These are phyloP conservation scores for Gnomoniopsis sp. DNA, from an alignment of 2,329 filamentous ascomycete species.

Conservation along the genomic window DNA sequence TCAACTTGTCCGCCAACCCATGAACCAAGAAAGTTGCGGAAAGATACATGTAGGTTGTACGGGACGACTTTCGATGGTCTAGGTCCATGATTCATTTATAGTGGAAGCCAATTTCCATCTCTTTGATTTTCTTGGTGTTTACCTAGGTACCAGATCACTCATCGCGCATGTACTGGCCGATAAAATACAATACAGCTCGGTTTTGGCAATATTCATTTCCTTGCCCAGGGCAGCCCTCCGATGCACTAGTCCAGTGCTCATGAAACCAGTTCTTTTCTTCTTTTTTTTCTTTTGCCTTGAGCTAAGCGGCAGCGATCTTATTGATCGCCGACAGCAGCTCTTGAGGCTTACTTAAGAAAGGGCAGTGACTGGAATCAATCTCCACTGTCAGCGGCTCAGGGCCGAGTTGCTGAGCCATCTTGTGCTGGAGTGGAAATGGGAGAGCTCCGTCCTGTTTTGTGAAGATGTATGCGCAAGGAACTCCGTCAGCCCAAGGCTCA, in stretches of 20 bases:
- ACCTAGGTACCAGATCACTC: too few relatives aligned
- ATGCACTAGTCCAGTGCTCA: neutral
- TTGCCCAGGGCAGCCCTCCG: neutral
- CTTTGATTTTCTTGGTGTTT: too few relatives aligned
- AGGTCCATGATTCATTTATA: too few relatives aligned
- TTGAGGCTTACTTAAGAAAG: constrained; percentile 14
- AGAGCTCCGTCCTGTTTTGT: constrained; percentile 17
- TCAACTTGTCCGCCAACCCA: too few relatives aligned
- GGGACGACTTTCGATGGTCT: too few relatives aligned
- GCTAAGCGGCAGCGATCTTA: constrained; percentile 4
- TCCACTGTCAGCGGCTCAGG: constrained; percentile 3
- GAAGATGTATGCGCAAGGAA: constrained; percentile 19
- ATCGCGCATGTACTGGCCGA: too few relatives aligned
- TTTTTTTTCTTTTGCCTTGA: too few relatives aligned
- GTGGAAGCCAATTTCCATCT: too few relatives aligned
- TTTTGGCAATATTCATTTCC: neutral
- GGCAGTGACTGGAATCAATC: constrained; percentile 18
- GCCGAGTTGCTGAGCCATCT: constrained; percentile 18
- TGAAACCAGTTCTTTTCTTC: too few relatives aligned
- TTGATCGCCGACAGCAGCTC: constrained; percentile 15
- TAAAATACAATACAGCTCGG: too few relatives aligned
- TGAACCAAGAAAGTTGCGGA: too few relatives aligned
- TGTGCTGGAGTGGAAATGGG: constrained; percentile 16
- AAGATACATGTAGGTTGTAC: too few relatives aligned
- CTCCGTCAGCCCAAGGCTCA: constrained; percentile 17